Evolutionary conservation across 2,329 filamentous ascomycete genomes (phyloP).

Genomic region (Penicillium sumatraense): DNA sequence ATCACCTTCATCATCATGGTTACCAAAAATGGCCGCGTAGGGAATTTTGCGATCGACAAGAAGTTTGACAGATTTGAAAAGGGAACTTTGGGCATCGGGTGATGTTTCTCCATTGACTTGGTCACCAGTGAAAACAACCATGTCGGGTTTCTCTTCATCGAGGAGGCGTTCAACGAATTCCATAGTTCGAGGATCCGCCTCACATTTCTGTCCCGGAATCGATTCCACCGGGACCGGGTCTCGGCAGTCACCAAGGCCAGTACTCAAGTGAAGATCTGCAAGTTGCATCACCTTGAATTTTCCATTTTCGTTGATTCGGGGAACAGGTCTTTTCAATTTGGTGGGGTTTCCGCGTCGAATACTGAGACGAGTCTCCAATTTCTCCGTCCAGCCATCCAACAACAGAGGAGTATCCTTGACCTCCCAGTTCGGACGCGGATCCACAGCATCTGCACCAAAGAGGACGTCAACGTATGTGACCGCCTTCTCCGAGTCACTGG

Average conservation of each 20-base stretch:
- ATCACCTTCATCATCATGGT: slow-evolving; percentile 92
- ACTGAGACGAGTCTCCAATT: slow-evolving; percentile 74
- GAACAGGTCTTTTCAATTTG: slow-evolving; percentile 70
- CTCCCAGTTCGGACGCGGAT: slow-evolving; percentile 84
- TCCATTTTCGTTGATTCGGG: slow-evolving; percentile 82
- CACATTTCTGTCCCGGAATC: slow-evolving; percentile 73
- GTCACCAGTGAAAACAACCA: slow-evolving; percentile 90
- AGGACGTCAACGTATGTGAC: slow-evolving; percentile 84
- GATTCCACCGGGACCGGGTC: slow-evolving; percentile 78
- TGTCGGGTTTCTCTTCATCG: slow-evolving; percentile 90
- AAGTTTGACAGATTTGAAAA: slow-evolving; percentile 89
- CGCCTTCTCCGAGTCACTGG: slow-evolving; percentile 73
- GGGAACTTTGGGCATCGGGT: slow-evolving; percentile 86
- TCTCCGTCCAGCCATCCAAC: slow-evolving; percentile 64
- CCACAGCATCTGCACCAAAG: slow-evolving; percentile 88
- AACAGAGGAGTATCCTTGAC: slow-evolving; percentile 75
- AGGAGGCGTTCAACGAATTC: slow-evolving; percentile 84
- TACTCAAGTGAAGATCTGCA: slow-evolving; percentile 92
- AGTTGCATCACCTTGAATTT: slow-evolving; percentile 98
- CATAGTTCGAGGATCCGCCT: slow-evolving; percentile 87
- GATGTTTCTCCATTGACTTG: slow-evolving; percentile 94
- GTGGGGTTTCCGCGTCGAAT: slow-evolving; percentile 72
- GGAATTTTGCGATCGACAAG: slow-evolving; percentile 87
- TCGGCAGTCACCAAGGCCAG: slow-evolving; percentile 81
- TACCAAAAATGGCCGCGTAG: slow-evolving; percentile 93